A percentile compares a stretch with the other conserved stretches of the same genome.
Evolutionary conservation across 768 basidiomycete genomes (phyloP).

Genomic region (Mycena amicta): DNA sequence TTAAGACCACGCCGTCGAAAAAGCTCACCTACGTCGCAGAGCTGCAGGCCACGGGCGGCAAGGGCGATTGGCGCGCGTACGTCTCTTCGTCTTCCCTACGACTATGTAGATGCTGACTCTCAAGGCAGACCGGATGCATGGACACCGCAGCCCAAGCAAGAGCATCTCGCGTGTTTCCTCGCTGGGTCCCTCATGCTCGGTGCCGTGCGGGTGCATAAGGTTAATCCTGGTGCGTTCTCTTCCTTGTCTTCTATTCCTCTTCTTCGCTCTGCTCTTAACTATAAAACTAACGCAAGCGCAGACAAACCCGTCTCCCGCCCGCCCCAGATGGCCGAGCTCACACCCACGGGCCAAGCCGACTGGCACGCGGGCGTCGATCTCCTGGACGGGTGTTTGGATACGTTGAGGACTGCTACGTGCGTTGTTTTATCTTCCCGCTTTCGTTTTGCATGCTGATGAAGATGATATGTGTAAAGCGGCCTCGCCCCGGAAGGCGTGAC

Average conservation of each 20-base stretch:
- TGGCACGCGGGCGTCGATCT: slow-evolving; percentile 13
- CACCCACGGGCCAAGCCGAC: slow-evolving; percentile 5
- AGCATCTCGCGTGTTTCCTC: slow-evolving; percentile 94
- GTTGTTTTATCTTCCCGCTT: slow-evolving; percentile 29
- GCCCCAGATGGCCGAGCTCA: slow-evolving; percentile 9
- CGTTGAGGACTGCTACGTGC: slow-evolving; percentile 80
- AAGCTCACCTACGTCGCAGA: slow-evolving; percentile 81
- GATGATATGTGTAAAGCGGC: slow-evolving; percentile 69
- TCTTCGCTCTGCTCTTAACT: not conserved
- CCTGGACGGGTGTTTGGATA: slow-evolving; percentile 48
- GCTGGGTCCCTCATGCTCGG: slow-evolving; percentile 94
- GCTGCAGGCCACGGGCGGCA: slow-evolving; percentile 57
- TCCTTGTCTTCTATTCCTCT: not conserved
- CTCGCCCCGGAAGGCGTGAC: slow-evolving; percentile 88
- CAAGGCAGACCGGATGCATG: slow-evolving; percentile 56
- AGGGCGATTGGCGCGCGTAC: slow-evolving; percentile 39
- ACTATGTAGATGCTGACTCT: too few relatives aligned
- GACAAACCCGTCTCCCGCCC: not conserved
- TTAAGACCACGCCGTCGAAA: slow-evolving; percentile 59
- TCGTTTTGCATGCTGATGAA: not conserved
- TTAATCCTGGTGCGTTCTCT: slow-evolving; percentile 40
- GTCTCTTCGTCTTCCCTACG: too few relatives aligned
- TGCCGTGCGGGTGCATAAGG: slow-evolving; percentile 58
- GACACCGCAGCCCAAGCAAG: slow-evolving; percentile 88
- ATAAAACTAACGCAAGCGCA: not conserved